Conservation (phyloP, 805 yeast genomes). For the Peterozyma toletana region DNA sequence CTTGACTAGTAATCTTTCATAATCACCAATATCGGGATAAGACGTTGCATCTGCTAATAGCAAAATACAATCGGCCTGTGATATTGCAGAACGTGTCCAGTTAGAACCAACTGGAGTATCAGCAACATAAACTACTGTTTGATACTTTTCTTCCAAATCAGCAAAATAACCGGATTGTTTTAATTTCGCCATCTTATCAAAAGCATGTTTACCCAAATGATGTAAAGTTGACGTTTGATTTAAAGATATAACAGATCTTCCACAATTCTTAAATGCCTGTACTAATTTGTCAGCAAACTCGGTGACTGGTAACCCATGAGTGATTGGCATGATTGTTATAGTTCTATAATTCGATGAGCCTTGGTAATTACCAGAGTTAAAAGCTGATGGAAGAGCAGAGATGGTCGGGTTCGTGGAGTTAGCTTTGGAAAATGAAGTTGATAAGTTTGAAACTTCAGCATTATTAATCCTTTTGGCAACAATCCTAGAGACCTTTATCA, state of each 20-base stretch:
- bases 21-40: conserved; percentile 74
- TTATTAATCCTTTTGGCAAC: conserved; percentile 52
- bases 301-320: conserved; percentile 74
- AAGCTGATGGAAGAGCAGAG: conserved; percentile 18
- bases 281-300: conserved; percentile 76
- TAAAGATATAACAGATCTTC: conserved; percentile 67
- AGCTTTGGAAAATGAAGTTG: not conserved
- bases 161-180: conserved; percentile 87
- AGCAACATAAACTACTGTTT: conserved; percentile 83
- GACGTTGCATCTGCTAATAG: conserved; percentile 79
- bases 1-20: conserved; percentile 68
- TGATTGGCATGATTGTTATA: conserved; percentile 75
- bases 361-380: conserved; percentile 11
- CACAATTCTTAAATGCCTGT: conserved; percentile 64
- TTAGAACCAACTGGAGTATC: conserved; percentile 77
- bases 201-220: conserved; percentile 87
- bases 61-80: conserved; percentile 93
- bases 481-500: conserved; percentile 82
- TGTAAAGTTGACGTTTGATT: conserved; percentile 75
- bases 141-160: conserved; percentile 81
- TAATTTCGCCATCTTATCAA: conserved; percentile 78
- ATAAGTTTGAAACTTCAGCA: conserved; percentile 2
- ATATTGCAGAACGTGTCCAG: conserved; percentile 90
- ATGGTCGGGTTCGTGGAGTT: conserved; percentile 13
- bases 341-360: conserved; percentile 61